These are phyloP conservation scores for Penicillium flavigenum DNA, from an alignment of 495 filamentous ascomycete species.

Conservation along the genomic window DNA sequence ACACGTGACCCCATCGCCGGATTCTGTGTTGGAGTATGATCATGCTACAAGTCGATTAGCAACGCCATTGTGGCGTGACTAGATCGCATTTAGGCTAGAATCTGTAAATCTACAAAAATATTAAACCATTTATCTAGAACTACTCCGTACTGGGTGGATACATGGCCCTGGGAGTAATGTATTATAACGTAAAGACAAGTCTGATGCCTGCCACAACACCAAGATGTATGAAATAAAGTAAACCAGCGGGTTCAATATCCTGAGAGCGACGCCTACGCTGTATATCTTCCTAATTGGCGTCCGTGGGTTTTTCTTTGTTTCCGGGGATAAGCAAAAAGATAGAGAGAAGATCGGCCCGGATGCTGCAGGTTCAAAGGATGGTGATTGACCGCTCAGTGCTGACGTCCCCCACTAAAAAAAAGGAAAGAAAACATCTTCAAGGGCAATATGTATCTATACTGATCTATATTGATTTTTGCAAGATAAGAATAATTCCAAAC, in stretches of 20 bases:
- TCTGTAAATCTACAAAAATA: not conserved
- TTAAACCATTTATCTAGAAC: too few species aligned
- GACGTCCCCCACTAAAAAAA: not conserved
- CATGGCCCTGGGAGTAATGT: not conserved
- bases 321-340: not conserved
- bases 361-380: conserved; percentile 10
- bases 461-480: not conserved
- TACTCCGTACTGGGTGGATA: too few species aligned
- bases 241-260: not conserved
- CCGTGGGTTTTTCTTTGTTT: not conserved
- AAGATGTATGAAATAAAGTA: not conserved
- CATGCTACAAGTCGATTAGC: not conserved
- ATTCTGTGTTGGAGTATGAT: not conserved
- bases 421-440: not conserved
- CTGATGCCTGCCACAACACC: not conserved
- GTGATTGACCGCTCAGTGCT: conserved; percentile 10
- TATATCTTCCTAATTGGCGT: not conserved
- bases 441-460: not conserved
- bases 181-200: not conserved
- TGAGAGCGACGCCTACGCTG: not conserved
- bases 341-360: conserved; percentile 1
- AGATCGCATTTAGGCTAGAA: not conserved
- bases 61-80: conserved; percentile 8
- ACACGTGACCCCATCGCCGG: conserved; percentile 4
- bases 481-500: not conserved